These are phyloP conservation scores for Cryptosporidium ryanae DNA, from an alignment of 169 alveolate species.

Conservation along the genomic window DNA sequence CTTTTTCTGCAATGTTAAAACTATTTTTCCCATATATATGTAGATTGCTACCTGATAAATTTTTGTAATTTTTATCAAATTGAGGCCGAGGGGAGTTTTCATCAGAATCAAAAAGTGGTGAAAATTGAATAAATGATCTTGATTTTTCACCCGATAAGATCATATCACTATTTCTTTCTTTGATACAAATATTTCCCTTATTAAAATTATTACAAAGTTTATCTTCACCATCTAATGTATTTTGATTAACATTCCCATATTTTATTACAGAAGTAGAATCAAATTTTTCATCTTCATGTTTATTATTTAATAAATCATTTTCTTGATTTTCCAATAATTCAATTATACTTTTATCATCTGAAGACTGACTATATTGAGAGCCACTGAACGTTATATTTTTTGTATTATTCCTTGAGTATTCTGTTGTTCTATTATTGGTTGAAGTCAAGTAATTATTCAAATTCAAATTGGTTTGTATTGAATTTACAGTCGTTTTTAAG, in stretches of 20 bases:
- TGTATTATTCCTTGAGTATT: background rate
- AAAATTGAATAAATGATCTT: background rate
- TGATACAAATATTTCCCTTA: too few relatives aligned
- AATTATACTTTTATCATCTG: constrained; percentile 31
- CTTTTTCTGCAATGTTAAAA: background rate
- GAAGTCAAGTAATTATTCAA: background rate
- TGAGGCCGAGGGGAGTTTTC: background rate
- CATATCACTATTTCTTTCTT: too few relatives aligned
- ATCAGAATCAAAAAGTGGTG: constrained; percentile 38
- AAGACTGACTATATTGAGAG: constrained; percentile 56
- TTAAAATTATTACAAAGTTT: too few relatives aligned
- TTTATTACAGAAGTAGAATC: too few relatives aligned
- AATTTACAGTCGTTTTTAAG: background rate
- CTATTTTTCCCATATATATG: constrained; percentile 29
- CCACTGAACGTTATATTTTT: constrained; percentile 18
- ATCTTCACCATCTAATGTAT: too few relatives aligned
- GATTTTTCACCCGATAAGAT: background rate
- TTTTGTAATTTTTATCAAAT: background rate
- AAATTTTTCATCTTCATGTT: background rate
- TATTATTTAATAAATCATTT: background rate
- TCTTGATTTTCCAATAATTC: constrained; percentile 20
- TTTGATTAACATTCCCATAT: too few relatives aligned
- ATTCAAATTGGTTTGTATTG: too few relatives aligned
- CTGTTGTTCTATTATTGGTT: background rate
- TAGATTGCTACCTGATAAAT: background rate